Evolutionary conservation across 2,329 filamentous ascomycete species (phyloP), one percentile per base, ranked within the genome.

Genomic region (Curvularia sp.): DNA sequence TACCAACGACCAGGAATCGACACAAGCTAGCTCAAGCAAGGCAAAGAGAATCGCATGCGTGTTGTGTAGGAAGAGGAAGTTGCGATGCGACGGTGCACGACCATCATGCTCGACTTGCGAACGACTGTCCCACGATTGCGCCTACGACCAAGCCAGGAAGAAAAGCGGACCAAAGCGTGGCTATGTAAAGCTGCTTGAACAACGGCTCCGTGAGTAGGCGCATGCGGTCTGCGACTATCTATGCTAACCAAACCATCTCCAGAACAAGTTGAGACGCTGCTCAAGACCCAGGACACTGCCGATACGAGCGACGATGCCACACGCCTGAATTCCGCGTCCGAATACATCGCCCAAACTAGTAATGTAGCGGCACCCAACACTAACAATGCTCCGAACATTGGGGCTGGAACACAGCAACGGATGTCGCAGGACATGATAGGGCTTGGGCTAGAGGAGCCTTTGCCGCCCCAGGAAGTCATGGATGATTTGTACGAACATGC

Each of bases 121-220:
- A 31, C 85, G 93, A n/a, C 81, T 97, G 50, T 89, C 91, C 43
- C 93, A 97, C 77, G 86, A 89, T 55, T 97, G 93, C 80, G 88
- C 90, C 61, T 97, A 97, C 74, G 93, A 97, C 74, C 93, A 97
- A 80, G 89, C 94, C 69, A 87, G 93, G 75, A 91, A 92, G 80
- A 97, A 97, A 86, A 96, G 93, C 76, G 93, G 93, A 2, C 93
- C 93, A 2, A 97, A 97, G 82, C 86, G 93, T 74, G 93, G 93
- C 69, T 97, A 97, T 75, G 93, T 97, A 61, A 97, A 97, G 82
- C 89, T 93, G 59, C 80, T 98, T 67, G 95, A 98, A 78, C 93
- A 96, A 75, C 87, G 95, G 76, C 80, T 99, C 72, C 93, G 93
- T 96, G 84, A 81, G 90, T 80, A 12, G 50, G 52, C 44, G 55